Conservation (phyloP, 2,329 filamentous ascomycete species). For the Stemphylium lycopersici region DNA sequence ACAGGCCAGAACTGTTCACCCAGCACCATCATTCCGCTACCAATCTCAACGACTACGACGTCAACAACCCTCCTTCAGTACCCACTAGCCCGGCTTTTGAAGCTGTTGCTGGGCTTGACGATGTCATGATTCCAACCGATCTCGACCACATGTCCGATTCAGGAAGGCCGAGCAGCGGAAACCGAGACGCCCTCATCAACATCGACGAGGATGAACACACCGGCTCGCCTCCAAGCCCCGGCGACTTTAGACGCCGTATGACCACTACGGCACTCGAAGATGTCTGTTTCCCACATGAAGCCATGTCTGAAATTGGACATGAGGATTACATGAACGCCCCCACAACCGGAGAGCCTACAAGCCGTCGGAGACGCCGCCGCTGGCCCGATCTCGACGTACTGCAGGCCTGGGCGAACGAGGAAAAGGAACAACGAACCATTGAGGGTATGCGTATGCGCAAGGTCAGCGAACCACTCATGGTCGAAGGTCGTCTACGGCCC, state of each 20-base stretch:
- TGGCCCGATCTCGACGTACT: slow-evolving; percentile 88
- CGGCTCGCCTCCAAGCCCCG: slow-evolving; percentile 30
- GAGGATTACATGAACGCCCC: slow-evolving; percentile 68
- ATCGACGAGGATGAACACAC: slow-evolving; percentile 63
- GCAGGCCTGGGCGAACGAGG: slow-evolving; percentile 87
- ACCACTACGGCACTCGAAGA: slow-evolving; percentile 75
- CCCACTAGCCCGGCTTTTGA: slow-evolving; percentile 64
- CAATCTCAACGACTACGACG: slow-evolving; percentile 59
- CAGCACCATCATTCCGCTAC: slow-evolving; percentile 38
- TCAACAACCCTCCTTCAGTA: slow-evolving; percentile 70
- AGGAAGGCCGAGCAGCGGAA: slow-evolving; percentile 23
- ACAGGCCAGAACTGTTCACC: slow-evolving; percentile 32
- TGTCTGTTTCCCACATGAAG: slow-evolving; percentile 87
- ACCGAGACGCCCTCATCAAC: slow-evolving; percentile 57
- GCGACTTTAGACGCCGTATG: slow-evolving; percentile 44
- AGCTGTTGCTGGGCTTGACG: slow-evolving; percentile 60
- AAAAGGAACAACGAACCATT: slow-evolving; percentile 81
- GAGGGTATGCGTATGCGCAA: slow-evolving; percentile 86
- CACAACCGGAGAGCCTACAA: slow-evolving; percentile 50
- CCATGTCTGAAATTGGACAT: slow-evolving; percentile 79
- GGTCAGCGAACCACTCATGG: slow-evolving; percentile 90
- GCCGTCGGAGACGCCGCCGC: slow-evolving; percentile 60
- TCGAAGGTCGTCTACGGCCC: slow-evolving; percentile 86
- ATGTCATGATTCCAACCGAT: slow-evolving; percentile 73
- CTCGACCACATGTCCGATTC: slow-evolving; percentile 47